These are phyloP conservation scores for Cephalotrichum gorgonifer DNA, from an alignment of 2,329 filamentous ascomycete genomes.

Conservation along the genomic window DNA sequence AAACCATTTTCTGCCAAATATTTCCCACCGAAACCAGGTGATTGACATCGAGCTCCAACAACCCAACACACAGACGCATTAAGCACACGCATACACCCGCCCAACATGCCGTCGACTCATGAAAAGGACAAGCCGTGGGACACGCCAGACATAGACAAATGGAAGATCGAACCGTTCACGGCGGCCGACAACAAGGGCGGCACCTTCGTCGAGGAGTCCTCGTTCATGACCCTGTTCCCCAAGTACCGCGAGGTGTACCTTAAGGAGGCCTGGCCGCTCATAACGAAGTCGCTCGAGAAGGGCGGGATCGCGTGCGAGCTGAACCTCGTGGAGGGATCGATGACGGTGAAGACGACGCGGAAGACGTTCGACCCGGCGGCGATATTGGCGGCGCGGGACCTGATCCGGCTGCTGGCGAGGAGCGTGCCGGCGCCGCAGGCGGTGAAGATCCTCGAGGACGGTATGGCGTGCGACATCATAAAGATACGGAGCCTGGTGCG, in stretches of 20 bases:
- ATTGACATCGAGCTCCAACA: background rate
- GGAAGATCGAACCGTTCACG: conserved; percentile 83
- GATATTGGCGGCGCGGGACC: conserved; percentile 85
- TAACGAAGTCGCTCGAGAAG: conserved; percentile 81
- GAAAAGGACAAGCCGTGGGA: conserved; percentile 91
- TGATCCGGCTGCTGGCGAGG: conserved; percentile 85
- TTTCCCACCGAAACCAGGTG: no score
- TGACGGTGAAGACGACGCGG: conserved; percentile 91
- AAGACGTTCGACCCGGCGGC: conserved; percentile 87
- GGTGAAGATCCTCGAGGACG: conserved; percentile 88
- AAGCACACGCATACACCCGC: background rate
- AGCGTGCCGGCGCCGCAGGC: conserved; percentile 91
- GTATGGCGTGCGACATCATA: conserved; percentile 85
- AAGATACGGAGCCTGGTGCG: conserved; percentile 85
- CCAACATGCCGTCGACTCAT: conserved; percentile 75
- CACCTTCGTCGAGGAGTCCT: conserved; percentile 85
- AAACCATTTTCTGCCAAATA: no score
- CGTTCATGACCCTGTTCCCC: conserved; percentile 79
- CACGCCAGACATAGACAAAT: conserved; percentile 94
- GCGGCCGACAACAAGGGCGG: conserved; percentile 77
- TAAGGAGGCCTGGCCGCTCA: conserved; percentile 83
- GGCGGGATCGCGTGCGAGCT: conserved; percentile 81
- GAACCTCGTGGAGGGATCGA: conserved; percentile 89
- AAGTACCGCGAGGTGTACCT: conserved; percentile 95
- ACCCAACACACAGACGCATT: background rate